phyloP scores from a whole-genome alignment of 495 filamentous ascomycete species.

The Aspergillus carlsbadensis region DNA sequence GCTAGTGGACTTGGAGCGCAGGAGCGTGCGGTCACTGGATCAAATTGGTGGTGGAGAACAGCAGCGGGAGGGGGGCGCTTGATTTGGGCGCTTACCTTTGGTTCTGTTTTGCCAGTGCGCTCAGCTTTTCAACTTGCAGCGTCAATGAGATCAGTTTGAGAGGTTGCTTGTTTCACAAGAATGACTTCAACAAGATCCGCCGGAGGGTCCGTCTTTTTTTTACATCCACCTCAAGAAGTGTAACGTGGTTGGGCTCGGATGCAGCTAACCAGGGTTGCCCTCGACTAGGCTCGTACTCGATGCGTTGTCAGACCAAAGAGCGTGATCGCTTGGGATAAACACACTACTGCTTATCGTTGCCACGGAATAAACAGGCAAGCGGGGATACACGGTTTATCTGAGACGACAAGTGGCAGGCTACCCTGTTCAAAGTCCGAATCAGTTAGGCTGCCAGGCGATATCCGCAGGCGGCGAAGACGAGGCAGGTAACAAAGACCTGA shows the following conservation, averaged over 20 bases:
- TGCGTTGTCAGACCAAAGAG: slow-evolving; percentile 49
- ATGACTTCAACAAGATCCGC: slow-evolving; percentile 26
- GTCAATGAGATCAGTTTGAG: slow-evolving; percentile 19
- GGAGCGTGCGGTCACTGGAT: slow-evolving; percentile 45
- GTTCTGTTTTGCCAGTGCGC: slow-evolving; percentile 22
- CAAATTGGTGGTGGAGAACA: slow-evolving; percentile 28
- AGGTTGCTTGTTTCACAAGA: slow-evolving; percentile 28
- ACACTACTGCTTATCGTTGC: slow-evolving; percentile 23
- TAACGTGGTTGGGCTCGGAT: slow-evolving; percentile 55
- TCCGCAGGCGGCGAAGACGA: slow-evolving; percentile 19
- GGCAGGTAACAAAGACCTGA: slow-evolving; percentile 22
- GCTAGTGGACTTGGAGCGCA: slow-evolving; percentile 48
- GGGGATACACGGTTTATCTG: slow-evolving; percentile 30
- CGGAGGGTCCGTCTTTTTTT: slow-evolving; percentile 38
- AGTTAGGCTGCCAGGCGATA: slow-evolving; percentile 26
- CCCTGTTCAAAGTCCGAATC: slow-evolving; percentile 19
- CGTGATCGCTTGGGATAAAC: slow-evolving; percentile 29
- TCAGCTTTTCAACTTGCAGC: slow-evolving; percentile 18
- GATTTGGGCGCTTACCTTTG: slow-evolving; percentile 38
- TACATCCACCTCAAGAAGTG: slow-evolving; percentile 37
- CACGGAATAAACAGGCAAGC: slow-evolving; percentile 14
- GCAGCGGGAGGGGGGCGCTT: slow-evolving; percentile 26
- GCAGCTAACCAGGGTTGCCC: slow-evolving; percentile 42
- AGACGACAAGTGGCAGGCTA: slow-evolving; percentile 29
- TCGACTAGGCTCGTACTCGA: slow-evolving; percentile 38